phyloP scores from a whole-genome alignment of 208 protist species.

The Endotrypanum monterogeii region DNA sequence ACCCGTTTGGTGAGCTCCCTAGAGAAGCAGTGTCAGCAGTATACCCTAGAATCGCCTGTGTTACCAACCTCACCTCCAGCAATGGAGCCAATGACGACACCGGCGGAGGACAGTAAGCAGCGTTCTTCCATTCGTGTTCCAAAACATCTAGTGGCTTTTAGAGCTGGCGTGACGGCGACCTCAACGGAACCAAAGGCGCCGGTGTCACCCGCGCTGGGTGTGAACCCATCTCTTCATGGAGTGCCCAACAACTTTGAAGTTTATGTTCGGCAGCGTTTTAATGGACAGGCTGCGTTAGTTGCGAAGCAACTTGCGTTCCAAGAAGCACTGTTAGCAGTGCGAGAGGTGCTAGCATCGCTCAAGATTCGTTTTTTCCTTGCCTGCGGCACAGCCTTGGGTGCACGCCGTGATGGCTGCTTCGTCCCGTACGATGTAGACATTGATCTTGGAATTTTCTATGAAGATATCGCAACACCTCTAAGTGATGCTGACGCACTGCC shows the following conservation, averaged over 20 bases:
- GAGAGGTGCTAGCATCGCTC: slow-evolving; percentile 23
- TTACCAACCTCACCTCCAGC: not conserved
- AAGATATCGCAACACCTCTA: slow-evolving; percentile 24
- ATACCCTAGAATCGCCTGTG: not conserved
- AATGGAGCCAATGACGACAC: no score
- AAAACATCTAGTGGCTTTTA: not conserved
- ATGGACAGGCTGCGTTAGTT: not conserved
- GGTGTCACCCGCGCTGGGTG: not conserved
- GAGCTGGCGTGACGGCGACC: not conserved
- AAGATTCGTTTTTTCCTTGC: slow-evolving; percentile 74
- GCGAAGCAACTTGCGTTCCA: slow-evolving; percentile 71
- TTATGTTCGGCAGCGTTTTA: slow-evolving; percentile 12
- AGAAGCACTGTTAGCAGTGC: slow-evolving; percentile 58
- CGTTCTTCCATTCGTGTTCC: slow-evolving; percentile 29
- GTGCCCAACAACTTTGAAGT: slow-evolving; percentile 17
- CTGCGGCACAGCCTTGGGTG: slow-evolving; percentile 84
- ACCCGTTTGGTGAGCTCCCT: slow-evolving; percentile 6
- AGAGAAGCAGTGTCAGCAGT: slow-evolving; percentile 14
- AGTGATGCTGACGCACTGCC: not conserved
- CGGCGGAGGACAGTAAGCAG: no score
- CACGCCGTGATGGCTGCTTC: slow-evolving; percentile 79
- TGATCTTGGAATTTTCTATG: slow-evolving; percentile 80
- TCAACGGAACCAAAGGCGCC: not conserved
- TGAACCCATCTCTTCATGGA: not conserved
- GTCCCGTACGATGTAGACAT: slow-evolving; percentile 89